These are phyloP conservation scores for Schizochytrium sp. DNA, from an alignment of 108 stramenopile genomes.

Conservation along the genomic window DNA sequence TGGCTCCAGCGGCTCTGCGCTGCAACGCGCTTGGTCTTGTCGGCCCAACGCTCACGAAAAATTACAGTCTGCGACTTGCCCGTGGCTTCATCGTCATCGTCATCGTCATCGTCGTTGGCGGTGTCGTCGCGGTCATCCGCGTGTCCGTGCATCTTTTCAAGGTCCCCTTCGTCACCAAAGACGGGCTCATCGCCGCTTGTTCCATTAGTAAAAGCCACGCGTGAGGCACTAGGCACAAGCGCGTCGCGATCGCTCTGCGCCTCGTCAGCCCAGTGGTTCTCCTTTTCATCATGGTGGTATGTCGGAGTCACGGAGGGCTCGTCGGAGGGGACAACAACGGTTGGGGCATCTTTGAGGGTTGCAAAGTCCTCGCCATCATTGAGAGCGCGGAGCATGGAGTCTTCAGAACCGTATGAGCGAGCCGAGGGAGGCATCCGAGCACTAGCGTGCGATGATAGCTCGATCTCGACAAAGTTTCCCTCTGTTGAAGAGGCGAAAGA, in stretches of 20 bases:
- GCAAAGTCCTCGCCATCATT: too few relatives aligned
- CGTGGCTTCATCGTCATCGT: not conserved
- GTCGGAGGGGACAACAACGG: too few relatives aligned
- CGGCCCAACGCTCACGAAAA: conserved; percentile 89
- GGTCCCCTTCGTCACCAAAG: not conserved
- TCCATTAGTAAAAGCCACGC: too few relatives aligned
- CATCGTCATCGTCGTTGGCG: not conserved
- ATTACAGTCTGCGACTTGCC: conserved; percentile 44
- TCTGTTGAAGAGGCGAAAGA: not conserved
- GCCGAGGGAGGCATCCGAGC: not conserved
- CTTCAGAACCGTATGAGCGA: not conserved
- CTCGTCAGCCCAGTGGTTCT: too few relatives aligned
- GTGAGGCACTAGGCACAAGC: too few relatives aligned
- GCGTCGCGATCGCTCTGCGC: too few relatives aligned
- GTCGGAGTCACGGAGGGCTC: too few relatives aligned
- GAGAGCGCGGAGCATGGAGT: too few relatives aligned
- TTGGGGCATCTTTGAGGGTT: too few relatives aligned
- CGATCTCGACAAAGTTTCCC: not conserved
- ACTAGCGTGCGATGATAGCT: not conserved
- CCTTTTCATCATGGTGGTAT: too few relatives aligned
- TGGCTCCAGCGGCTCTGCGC: conserved; percentile 64
- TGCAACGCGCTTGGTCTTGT: conserved; percentile 73
- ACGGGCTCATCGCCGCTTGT: not conserved
- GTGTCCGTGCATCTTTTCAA: not conserved
- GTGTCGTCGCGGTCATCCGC: not conserved